A percentile compares a stretch with the other conserved stretches of the same genome.
Evolutionary conservation across 2,329 filamentous ascomycete species (phyloP).

Genomic region (Pestalotiopsis sp.): DNA sequence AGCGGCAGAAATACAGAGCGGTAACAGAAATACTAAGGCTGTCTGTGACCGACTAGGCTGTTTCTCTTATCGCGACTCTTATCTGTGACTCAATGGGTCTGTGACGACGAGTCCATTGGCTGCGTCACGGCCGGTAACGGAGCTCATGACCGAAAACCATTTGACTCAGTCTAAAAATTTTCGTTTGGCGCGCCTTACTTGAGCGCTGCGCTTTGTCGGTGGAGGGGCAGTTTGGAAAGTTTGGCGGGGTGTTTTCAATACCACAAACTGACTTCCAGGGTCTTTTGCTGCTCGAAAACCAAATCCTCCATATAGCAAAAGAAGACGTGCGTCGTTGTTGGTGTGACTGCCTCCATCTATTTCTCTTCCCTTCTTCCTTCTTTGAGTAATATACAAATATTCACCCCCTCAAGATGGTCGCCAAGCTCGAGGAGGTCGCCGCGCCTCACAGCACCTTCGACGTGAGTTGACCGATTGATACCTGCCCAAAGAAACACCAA

Average conservation of each 20-base stretch:
- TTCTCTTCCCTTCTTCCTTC: background rate
- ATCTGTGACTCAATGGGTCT: background rate
- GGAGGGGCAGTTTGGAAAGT: background rate
- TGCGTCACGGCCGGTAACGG: background rate
- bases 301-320: background rate
- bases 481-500: background rate
- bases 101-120: background rate
- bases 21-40: too few species aligned
- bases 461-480: constrained; percentile 23
- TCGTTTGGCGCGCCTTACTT: background rate
- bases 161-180: background rate
- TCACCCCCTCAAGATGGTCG: constrained; percentile 1
- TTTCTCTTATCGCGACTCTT: background rate
- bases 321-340: background rate
- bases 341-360: background rate
- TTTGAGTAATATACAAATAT: too few species aligned
- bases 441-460: constrained; percentile 40
- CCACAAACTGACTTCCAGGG: background rate
- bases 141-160: background rate
- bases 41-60: too few species aligned
- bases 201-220: background rate
- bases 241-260: background rate
- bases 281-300: background rate
- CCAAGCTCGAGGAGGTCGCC: constrained; percentile 20
- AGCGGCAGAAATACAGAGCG: too few species aligned